A percentile compares a stretch with the other conserved stretches of the same genome.
Conservation (phyloP, 2,329 filamentous ascomycete genomes). For the Colletotrichum sp. region DNA sequence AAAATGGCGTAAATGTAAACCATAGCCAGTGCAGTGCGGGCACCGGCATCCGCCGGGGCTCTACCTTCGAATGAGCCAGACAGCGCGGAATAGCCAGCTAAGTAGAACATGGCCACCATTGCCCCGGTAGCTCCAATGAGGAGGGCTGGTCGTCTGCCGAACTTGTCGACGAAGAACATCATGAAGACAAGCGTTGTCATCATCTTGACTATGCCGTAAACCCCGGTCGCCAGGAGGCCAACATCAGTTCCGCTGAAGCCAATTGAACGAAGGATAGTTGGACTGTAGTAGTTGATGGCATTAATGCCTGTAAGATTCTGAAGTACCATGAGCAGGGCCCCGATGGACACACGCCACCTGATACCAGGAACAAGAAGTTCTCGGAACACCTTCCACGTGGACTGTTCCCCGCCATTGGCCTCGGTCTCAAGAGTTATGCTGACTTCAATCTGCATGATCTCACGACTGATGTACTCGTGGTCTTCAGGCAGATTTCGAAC, state of each 20-base stretch:
- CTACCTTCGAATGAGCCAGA: not conserved
- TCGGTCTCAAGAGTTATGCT: not conserved
- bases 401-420: not conserved
- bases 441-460: not conserved
- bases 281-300: not conserved
- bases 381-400: not conserved
- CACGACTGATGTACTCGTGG: not conserved
- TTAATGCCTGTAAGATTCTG: not conserved
- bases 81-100: not conserved
- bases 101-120: not conserved
- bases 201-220: not conserved
- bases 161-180: not conserved
- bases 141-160: not conserved
- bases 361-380: not conserved
- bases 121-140: not conserved
- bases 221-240: not conserved
- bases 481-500: not conserved
- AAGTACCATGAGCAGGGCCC: not conserved
- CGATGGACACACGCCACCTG: not conserved
- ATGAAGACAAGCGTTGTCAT: not conserved
- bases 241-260: not conserved
- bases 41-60: accelerated
- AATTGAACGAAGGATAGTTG: not conserved
- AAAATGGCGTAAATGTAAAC: not conserved
- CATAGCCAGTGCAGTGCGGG: not conserved